phyloP scores from a whole-genome alignment of 805 yeast species.

The Schwanniomyces yamadae region DNA sequence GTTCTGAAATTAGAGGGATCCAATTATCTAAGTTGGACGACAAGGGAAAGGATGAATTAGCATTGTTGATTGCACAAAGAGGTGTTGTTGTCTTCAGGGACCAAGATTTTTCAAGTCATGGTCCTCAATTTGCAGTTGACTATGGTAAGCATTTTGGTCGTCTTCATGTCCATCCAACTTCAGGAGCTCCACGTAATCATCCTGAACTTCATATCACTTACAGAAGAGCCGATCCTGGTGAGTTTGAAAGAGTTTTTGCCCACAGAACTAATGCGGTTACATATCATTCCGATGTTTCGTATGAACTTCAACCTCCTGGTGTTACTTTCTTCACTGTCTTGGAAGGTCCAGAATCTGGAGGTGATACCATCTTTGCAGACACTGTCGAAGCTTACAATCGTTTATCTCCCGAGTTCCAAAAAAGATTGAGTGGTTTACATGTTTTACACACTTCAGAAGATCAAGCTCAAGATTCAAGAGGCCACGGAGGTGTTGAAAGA shows the following conservation, averaged over 20 bases:
- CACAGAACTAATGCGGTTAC: conserved; percentile 27
- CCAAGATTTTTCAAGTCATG: conserved; percentile 54
- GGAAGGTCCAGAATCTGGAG: conserved; percentile 40
- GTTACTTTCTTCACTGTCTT: conserved; percentile 35
- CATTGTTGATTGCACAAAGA: conserved; percentile 61
- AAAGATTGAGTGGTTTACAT: conserved; percentile 33
- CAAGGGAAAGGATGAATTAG: conserved; percentile 64
- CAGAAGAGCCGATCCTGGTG: conserved; percentile 17
- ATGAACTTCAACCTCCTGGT: conserved; percentile 43
- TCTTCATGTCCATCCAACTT: conserved; percentile 48
- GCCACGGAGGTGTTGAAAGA: conserved; percentile 29
- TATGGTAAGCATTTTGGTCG: conserved; percentile 36
- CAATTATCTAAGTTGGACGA: conserved; percentile 55
- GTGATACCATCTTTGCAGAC: conserved; percentile 41
- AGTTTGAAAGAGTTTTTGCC: conserved; percentile 12
- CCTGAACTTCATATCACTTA: conserved; percentile 32
- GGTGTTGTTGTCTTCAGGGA: conserved; percentile 66
- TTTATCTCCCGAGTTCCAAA: conserved; percentile 36
- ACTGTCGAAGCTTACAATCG: conserved; percentile 40
- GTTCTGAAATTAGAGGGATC: conserved; percentile 61
- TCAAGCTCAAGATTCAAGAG: conserved; percentile 29
- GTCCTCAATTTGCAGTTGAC: conserved; percentile 31
- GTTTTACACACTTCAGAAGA: conserved; percentile 37
- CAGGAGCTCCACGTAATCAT: conserved; percentile 33
- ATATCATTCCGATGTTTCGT: conserved; percentile 40